Evolutionary conservation across 371 early-diverging fungal genomes (phyloP).

Genomic region (Mortierella sp.): DNA sequence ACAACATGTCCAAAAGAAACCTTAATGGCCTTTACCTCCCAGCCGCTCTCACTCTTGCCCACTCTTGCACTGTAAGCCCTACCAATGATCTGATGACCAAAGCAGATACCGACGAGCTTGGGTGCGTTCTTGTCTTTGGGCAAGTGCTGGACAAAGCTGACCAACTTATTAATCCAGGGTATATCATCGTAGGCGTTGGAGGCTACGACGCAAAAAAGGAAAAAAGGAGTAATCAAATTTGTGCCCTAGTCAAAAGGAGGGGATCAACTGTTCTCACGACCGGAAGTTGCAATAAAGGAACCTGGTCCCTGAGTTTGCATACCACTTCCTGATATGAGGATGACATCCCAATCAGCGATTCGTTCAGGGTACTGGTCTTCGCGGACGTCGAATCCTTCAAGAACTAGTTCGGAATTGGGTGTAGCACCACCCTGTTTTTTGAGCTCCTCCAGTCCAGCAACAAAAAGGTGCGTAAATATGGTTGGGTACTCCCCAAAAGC

Average conservation of each 20-base stretch:
- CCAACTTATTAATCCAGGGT: conserved; percentile 70
- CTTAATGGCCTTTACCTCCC: conserved; percentile 67
- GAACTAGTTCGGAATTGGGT: conserved; percentile 25
- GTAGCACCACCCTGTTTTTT: conserved; percentile 13
- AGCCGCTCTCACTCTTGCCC: conserved; percentile 65
- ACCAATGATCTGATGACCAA: conserved; percentile 82
- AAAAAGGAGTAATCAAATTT: neutral
- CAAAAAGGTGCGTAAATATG: conserved; percentile 56
- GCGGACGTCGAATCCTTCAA: conserved; percentile 48
- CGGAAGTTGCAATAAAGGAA: too few relatives aligned
- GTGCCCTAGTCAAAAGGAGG: too few relatives aligned
- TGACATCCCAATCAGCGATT: conserved; percentile 30
- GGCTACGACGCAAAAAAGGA: conserved; percentile 14
- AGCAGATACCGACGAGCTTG: conserved; percentile 72
- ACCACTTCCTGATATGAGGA: conserved; percentile 52
- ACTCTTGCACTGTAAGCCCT: conserved; percentile 71
- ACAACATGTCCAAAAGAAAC: neutral
- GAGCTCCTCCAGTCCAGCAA: conserved; percentile 46
- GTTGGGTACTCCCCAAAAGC: conserved; percentile 65
- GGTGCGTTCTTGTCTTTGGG: conserved; percentile 29
- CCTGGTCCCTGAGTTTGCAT: too few relatives aligned
- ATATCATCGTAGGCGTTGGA: conserved; percentile 59
- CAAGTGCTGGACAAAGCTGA: conserved; percentile 59
- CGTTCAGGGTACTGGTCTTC: conserved; percentile 35
- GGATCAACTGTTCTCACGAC: too few relatives aligned